Evolutionary conservation across 2,329 filamentous ascomycete species (phyloP).

Genomic region (Pseudocercospora eumusae): DNA sequence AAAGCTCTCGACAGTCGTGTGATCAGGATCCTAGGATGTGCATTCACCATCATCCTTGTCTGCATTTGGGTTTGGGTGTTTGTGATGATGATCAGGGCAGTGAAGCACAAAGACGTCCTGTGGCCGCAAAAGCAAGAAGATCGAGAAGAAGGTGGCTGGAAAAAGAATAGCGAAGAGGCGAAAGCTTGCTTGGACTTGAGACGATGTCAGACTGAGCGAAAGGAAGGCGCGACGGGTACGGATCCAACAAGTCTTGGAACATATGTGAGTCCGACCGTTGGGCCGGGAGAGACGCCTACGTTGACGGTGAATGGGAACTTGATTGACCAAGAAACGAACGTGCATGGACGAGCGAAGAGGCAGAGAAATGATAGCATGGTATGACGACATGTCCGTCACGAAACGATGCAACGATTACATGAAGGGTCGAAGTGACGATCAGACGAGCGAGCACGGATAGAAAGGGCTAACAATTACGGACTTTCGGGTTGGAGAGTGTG

Average conservation of each 20-base stretch:
- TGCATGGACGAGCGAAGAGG: not conserved
- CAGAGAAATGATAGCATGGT: slow-evolving; percentile 7
- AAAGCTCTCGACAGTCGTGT: slow-evolving; percentile 51
- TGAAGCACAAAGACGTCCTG: slow-evolving; percentile 66
- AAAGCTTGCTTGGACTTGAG: slow-evolving; percentile 1
- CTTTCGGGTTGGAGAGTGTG: not conserved
- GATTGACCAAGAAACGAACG: not conserved
- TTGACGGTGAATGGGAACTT: not conserved
- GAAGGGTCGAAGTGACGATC: not conserved
- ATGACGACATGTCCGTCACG: not conserved
- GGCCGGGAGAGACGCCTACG: not conserved
- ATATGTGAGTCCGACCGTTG: not conserved
- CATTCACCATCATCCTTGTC: slow-evolving; percentile 66
- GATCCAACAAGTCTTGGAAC: not conserved
- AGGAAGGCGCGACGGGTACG: not conserved
- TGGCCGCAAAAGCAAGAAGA: slow-evolving; percentile 74
- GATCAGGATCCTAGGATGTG: slow-evolving; percentile 67
- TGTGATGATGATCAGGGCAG: slow-evolving; percentile 68
- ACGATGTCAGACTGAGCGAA: not conserved
- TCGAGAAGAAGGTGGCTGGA: slow-evolving; percentile 62
- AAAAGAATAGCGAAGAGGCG: slow-evolving; percentile 8
- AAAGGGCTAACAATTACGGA: no score
- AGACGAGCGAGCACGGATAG: not conserved
- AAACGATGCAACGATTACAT: not conserved
- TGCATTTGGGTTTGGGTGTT: slow-evolving; percentile 70